Base-by-base conservation (phyloP, 331 rosid species). In the Ulmus americana region DNA sequence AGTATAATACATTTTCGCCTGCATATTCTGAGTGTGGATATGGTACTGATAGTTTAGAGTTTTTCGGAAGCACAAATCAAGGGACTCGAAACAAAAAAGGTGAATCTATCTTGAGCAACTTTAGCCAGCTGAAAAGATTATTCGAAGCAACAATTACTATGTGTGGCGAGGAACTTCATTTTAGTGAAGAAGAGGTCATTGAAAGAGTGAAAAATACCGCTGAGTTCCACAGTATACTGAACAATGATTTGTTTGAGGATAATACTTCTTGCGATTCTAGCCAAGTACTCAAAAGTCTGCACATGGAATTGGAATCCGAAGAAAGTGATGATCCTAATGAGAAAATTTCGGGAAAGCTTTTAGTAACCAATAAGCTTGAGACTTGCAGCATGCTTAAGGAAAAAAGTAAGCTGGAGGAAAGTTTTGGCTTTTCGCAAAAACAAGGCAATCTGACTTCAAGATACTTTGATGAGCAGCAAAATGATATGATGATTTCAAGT, bases 101-200 rank as follows among this genome's bases (percentile, higher is more conserved):
- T 45, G 76, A 63, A 28, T 63, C 22, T 71, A 40, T 62, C 64
- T 45, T 71, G 10, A 63, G 63, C 57, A 63, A 41, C 28, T 71
- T 71, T 12, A 38, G 45, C 50, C 44, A 63, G 28, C 53, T 63
- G 49, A 71, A 71, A 44, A 22, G 55, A 38, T 55, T 71, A 43
- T 63, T 71, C 55, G 70, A 63, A 71, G 59, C 50, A 8, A 45
- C 38, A 52, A 38, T 71, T 55, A 62, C 62, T 5, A 28, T 62
- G 45, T 41, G 44, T 14, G 56, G 39, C 15, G 22, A 69, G 44
- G 58, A 39, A 41, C 28, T 18, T 15, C 44, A 1, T 39, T 48
- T 42, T 16, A 41, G 13, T 8, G 39, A 38, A 67, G 63, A 55
- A 28, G 58, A 6, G 47, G 45, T 58, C 47, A 13, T 7, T 13